Percentiles rank a stretch among this genome's conserved stretches.
These are phyloP conservation scores for Bryoerythrophyllum caledonicum DNA, from an alignment of 225 moss, liverwort and hornwort genomes.

Conservation along the genomic window DNA sequence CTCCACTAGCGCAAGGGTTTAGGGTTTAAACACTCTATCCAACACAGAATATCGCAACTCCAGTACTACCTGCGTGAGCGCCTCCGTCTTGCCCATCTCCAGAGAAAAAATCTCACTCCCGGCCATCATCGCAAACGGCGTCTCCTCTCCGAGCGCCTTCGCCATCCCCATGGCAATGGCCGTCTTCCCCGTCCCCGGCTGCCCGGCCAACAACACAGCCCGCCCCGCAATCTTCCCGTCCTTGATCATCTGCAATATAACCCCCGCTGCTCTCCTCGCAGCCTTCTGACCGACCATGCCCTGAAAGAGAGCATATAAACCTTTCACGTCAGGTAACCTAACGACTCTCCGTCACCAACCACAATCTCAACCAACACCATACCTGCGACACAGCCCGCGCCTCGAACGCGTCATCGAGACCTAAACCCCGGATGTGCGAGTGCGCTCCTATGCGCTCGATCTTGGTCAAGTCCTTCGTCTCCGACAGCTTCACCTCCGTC, in stretches of 20 bases:
- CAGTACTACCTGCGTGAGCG: constrained; percentile 66
- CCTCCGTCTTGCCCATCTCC: constrained; percentile 94
- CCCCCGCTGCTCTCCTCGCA: constrained; percentile 87
- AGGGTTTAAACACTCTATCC: not conserved
- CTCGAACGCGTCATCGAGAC: constrained; percentile 75
- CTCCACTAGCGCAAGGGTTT: not conserved
- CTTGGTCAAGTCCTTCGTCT: constrained; percentile 79
- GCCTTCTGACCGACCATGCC: constrained; percentile 88
- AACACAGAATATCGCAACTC: not conserved
- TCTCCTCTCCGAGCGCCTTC: constrained; percentile 84
- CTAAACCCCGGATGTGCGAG: constrained; percentile 83
- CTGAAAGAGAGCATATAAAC: constrained; percentile 24
- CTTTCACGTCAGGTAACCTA: constrained; percentile 14
- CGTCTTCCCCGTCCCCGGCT: constrained; percentile 87
- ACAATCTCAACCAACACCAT: not conserved
- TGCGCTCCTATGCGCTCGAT: constrained; percentile 92
- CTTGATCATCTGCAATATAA: constrained; percentile 90
- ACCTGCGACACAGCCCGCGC: constrained; percentile 74
- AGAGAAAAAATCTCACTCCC: constrained; percentile 87
- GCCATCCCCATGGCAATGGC: constrained; percentile 95
- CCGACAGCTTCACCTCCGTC: constrained; percentile 74
- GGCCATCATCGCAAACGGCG: constrained; percentile 92
- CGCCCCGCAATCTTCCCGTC: constrained; percentile 87
- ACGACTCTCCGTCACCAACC: not conserved
- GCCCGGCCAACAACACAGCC: constrained; percentile 77